Evolutionary conservation across 208 protist species (phyloP), one percentile per base, ranked within the genome.

Genomic region (Leishmania tropica): DNA sequence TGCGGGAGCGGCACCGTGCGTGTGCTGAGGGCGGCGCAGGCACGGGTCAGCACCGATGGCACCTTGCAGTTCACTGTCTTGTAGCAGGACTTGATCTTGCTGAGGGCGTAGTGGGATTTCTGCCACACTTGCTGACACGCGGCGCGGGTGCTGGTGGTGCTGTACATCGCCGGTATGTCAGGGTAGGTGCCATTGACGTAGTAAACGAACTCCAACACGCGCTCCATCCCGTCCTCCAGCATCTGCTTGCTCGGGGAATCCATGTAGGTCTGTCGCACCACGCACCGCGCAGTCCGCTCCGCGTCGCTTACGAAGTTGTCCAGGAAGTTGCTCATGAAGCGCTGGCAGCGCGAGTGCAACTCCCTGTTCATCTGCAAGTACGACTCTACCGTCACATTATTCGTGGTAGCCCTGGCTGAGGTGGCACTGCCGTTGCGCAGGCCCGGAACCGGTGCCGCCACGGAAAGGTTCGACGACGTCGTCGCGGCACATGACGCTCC

Each of bases 41-140:
- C 80, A 28, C 83, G 83, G 42, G 72, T 83, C 64, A 93, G 73
- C 64, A 72, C 77, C 37, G 80, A 35, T 7, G 90, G 90, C 2
- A 81, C 48, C 79, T 88, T 83, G 58, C 81, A 85, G 64, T 85
- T 85, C 68, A 93, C 87, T 1, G 81, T 68, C 37, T 90, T 86
- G 78, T 90, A 95, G 56, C 90, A 89, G 42, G 72, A 68, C 76
- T 86, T 90, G 28, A 95, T 90, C 71, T 88, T 87, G 40, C 85
- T 90, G 3, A 92, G 85, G 7, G 83, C 68, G 75, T 88, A 87
- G 37, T 89, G 87, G n/a, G 87, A 72, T 76, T 90, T 91, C 79
- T 89, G 85, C 10, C 88, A 78, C 15, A 92, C 84, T 19, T 91
- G 83, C 51, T 87, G 78, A 51, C 82, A 88, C 31, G 64, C 76